These are phyloP conservation scores for Posidonia australis DNA, from an alignment of 106 monocot species.

Conservation along the genomic window DNA sequence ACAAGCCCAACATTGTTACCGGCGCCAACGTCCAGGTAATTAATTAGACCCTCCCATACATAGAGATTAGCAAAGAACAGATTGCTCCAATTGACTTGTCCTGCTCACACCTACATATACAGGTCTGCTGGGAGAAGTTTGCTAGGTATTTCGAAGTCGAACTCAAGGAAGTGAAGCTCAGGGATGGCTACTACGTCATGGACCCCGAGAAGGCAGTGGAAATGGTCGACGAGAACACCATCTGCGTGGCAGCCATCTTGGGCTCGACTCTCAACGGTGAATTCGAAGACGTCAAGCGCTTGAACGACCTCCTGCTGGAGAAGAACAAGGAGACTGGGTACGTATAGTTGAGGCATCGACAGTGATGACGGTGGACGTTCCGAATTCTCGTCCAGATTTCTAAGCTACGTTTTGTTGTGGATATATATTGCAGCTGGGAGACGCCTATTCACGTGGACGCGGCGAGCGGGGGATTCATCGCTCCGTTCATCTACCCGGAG, in stretches of 20 bases:
- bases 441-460: slow-evolving; percentile 89
- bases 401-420: not conserved
- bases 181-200: slow-evolving; percentile 15
- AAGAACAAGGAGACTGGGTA: slow-evolving; percentile 26
- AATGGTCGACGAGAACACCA: slow-evolving; percentile 20
- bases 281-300: slow-evolving; percentile 25
- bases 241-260: slow-evolving; percentile 24
- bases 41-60: too few relatives aligned
- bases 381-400: not conserved
- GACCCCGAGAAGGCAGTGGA: slow-evolving; percentile 20
- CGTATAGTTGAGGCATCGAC: not conserved
- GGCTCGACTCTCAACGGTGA: slow-evolving; percentile 30
- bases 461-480: slow-evolving; percentile 87
- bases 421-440: slow-evolving; percentile 45
- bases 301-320: slow-evolving; percentile 21
- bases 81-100: too few relatives aligned
- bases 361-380: not conserved
- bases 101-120: too few relatives aligned
- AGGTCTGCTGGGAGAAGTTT: slow-evolving; percentile 23
- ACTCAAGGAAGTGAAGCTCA: slow-evolving; percentile 25
- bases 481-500: slow-evolving; percentile 83
- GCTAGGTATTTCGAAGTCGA: slow-evolving; percentile 21
- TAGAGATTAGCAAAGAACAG: too few relatives aligned
- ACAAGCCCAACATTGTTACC: too few relatives aligned
- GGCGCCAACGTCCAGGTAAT: slow-evolving; percentile 25